Conservation (phyloP, 2,329 filamentous ascomycete genomes). For the Fusarium tricinctum region DNA sequence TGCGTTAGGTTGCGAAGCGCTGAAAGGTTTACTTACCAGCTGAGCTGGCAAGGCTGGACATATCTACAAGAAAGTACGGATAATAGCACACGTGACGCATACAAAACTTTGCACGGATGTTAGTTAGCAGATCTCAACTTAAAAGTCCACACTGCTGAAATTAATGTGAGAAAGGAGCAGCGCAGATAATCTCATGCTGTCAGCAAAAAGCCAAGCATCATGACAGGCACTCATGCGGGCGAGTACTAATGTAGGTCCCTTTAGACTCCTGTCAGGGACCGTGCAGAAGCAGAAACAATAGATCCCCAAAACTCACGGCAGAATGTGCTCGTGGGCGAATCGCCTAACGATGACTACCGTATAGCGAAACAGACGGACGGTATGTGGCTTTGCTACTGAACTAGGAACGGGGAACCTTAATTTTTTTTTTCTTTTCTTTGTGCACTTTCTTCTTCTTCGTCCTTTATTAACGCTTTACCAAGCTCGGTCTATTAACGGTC, state of each 20-base stretch:
- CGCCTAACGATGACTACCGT: conserved; percentile 13
- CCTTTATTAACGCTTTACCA: too few species aligned
- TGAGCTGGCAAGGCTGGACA: not conserved
- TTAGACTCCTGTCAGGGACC: conserved; percentile 7
- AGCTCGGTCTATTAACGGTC: too few species aligned
- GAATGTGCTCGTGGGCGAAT: not conserved
- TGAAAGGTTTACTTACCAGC: too few species aligned
- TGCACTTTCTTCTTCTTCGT: too few species aligned
- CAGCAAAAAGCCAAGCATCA: conserved; percentile 5
- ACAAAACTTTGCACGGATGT: not conserved
- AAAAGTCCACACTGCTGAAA: not conserved
- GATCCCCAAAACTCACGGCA: conserved; percentile 3
- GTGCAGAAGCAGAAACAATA: conserved; percentile 34
- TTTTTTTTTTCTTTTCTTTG: too few species aligned
- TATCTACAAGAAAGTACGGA: not conserved
- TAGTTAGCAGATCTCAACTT: not conserved
- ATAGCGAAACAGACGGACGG: conserved; percentile 26
- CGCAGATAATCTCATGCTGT: not conserved
- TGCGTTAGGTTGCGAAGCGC: not conserved
- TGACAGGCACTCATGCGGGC: not conserved
- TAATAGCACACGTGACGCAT: not conserved
- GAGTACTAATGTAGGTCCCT: not conserved
- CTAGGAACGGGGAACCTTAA: too few species aligned
- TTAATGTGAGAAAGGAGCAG: not conserved
- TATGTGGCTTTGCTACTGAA: conserved; percentile 3